Base-by-base conservation (phyloP, 75 land plant species). In the Cupressus sempervirens region DNA sequence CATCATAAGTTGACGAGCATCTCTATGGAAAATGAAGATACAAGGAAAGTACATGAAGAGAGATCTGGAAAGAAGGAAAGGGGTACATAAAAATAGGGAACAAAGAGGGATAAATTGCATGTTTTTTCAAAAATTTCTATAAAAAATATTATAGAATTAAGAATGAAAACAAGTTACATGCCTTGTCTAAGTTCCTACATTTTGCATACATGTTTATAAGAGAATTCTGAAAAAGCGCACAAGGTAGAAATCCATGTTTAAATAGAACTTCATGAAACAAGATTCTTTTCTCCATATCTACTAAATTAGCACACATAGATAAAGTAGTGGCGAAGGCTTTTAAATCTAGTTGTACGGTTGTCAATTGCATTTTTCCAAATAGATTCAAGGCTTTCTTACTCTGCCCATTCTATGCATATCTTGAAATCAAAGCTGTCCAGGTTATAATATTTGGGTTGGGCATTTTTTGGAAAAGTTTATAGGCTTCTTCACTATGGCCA, bases 401-500 rank as follows among this genome's bases (percentile, higher is more conserved):
- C 30, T 45, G 56, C 75, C 86, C 84, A 46, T 88, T 83, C 16
- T 83, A 62, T 11, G 86, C 87, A 72, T 81, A 84, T 40, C 83
- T 83, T 77, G 87, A 76, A 40, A 88, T 86, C 83, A 88, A 67
- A 26, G 90, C 83, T 23, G 87, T 88, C 87, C 90, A 88, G 30
- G 50, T 86, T 10, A 88, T 83, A 2, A 86, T 65, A 83, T 88
- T 81, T 72, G 41, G 83, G 0, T 30, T 45, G n/a, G 43, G 50
- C 45, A 84, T 74, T 81, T 86, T 84, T 30, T 84, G 84, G 81
- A 86, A 86, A 43, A 86, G 45, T 2, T 56, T 7, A 50, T 68
- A 54, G 7, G 83, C 87, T 13, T 46, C 85, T 4, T 79, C 38
- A 14, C 84, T 3, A 86, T 80, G 35, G 10, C 87, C 80, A 38